Evolutionary conservation across 176 grass and related monocot species (phyloP), one percentile per base, ranked within the genome.

Genomic region (Coix lacrymajobi): DNA sequence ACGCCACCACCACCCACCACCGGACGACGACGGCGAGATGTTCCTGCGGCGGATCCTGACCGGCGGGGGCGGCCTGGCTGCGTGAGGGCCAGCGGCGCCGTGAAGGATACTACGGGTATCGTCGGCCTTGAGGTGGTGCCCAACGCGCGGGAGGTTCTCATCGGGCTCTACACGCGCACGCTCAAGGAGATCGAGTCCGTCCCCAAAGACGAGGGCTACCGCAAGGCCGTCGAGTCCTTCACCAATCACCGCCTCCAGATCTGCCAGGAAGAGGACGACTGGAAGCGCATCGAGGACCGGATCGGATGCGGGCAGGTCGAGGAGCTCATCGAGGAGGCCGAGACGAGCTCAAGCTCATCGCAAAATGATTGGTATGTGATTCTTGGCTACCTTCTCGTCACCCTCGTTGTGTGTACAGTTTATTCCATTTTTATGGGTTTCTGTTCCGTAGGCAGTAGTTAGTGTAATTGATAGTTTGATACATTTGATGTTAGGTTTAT

Each of bases 181-280:
- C 82, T 97, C n/a, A 92, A 90, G 76, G 94, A 97, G 91, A 90
- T 97, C 89, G 44, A 97, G 85, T 36, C 85, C 33, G 85, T 97
- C 56, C 94, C 94, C 49, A 56, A 88, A 71, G 86, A 95, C n/a
- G 92, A 98, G 81, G 90, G 90, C 43, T 93, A 98, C 81, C 95
- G 95, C 79, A 98, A 98, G 92, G 92, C 95, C 66, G 90, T 92
- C 17, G 92, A 97, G 83, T 94, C 87, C 66, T 97, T 97, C 80
- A 97, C 91, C 22, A 84, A 77, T 14, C 71, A 97, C 72, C 87
- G 94, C 75, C 92, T 97, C 75, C 89, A 94, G 91, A 85, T 97
- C 87, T 92, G 95, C 74, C 88, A 86, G 78, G 83, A 95, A 79
- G 95, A 98, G 78, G 83, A 89, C 4, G 88, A 93, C 79, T 95